Evolutionary conservation across 768 basidiomycete species (phyloP), one percentile per base, ranked within the genome.

Genomic region (Clitopilus passeckerianus): DNA sequence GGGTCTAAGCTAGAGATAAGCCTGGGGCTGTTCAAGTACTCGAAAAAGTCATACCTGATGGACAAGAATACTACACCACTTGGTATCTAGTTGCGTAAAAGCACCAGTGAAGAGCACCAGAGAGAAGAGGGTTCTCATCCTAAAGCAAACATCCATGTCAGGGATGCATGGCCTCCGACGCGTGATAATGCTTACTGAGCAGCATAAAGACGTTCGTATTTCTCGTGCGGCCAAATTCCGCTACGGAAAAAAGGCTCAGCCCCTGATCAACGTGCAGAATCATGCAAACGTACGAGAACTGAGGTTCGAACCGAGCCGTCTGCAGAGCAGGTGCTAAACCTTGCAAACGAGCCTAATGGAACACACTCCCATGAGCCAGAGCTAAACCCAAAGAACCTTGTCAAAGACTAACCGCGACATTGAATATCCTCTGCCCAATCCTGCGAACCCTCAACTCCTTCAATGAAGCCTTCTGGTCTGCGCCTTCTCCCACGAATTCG

Each of bases 61-160:
- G 33, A 80, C 74, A 7, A 80, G 66, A 12, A 75, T 72, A 56
- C 74, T 75, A 59, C 79, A 79, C 77, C 78, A 79, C 37, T 71
- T 74, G 2, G 73, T 66, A 63, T 78, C 75, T 12, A 79, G 64
- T 33, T 74, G 75, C 1, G 71, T 64, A 57, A 80, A 77, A 7
- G 77, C 73, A 15, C 74, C 72, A 33, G 68, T 72, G 16, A 80
- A 67, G 10, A 80, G 65, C 1, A 70, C 67, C 5, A 79, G 66
- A 6, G 72, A 69, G 0, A 69, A 71, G 6, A 77, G 60, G 15
- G 75, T 59, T 41, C 71, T 70, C 23, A 63, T 64, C 53, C 75
- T 76, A 15, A 22, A 7, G 7, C 7, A 22, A 23, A 16, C 6
- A 20, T 6, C 27, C 3, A 30, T 20, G 2, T 9, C 43, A 33